A percentile compares a stretch with the other conserved stretches of the same genome.
phyloP scores from a whole-genome alignment of 2,329 filamentous ascomycete species.

The Sporothrix curviconia region DNA sequence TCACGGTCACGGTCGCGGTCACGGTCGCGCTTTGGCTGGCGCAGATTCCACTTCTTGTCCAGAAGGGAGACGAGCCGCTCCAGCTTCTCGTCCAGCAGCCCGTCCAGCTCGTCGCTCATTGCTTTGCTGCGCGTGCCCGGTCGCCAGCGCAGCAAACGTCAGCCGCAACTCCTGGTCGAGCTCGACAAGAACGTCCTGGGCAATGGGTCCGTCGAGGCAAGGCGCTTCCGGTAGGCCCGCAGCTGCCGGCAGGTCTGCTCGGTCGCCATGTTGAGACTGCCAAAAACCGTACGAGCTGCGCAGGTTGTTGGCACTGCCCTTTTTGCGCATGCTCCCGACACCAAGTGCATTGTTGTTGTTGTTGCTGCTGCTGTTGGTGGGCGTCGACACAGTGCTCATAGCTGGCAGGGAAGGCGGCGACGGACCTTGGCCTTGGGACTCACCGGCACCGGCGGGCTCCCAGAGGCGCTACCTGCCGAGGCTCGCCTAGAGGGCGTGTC shows the following conservation, averaged over 20 bases:
- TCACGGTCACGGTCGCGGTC: slow-evolving; percentile 3
- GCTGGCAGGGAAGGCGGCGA: slow-evolving; percentile 50
- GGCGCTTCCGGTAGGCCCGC: slow-evolving; percentile 56
- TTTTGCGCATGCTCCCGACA: slow-evolving; percentile 36
- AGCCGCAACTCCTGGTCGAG: slow-evolving; percentile 59
- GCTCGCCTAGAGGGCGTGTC: slow-evolving; percentile 43
- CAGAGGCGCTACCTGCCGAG: slow-evolving; percentile 38
- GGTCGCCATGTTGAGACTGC: slow-evolving; percentile 55
- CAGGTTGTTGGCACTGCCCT: slow-evolving; percentile 24
- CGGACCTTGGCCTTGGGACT: slow-evolving; percentile 42
- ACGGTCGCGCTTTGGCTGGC: neutral
- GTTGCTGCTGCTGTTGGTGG: slow-evolving; percentile 17
- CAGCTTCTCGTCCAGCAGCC: slow-evolving; percentile 68
- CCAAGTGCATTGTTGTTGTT: neutral
- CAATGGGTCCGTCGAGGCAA: slow-evolving; percentile 50
- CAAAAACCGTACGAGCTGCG: slow-evolving; percentile 35
- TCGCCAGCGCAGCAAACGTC: slow-evolving; percentile 56
- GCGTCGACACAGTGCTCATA: slow-evolving; percentile 31
- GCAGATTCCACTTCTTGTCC: slow-evolving; percentile 60
- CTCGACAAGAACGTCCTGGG: slow-evolving; percentile 52
- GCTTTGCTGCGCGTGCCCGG: slow-evolving; percentile 45
- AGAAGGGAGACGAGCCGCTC: slow-evolving; percentile 64
- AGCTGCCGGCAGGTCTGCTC: slow-evolving; percentile 59
- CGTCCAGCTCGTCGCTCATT: slow-evolving; percentile 54
- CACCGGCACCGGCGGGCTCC: slow-evolving; percentile 38